Conservation (phyloP, 345 rosid species). For the Eucalyptus leucophloia region DNA sequence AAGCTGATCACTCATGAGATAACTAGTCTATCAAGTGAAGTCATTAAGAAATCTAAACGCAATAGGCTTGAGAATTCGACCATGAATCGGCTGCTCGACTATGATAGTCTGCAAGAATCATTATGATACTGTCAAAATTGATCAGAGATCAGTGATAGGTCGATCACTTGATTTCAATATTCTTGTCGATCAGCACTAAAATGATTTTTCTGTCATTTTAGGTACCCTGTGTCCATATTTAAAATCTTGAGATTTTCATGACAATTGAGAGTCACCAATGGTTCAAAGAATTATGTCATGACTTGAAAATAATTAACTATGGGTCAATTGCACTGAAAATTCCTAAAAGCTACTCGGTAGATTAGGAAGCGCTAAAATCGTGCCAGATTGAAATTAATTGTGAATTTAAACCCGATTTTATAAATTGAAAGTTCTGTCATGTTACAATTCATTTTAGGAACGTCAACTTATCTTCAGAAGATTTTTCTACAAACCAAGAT, state of each 20-base stretch:
- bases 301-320: no score
- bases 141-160: fast-evolving
- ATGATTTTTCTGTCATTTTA: fast-evolving
- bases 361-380: fast-evolving
- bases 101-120: fast-evolving
- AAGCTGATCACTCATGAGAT: no score
- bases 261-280: fast-evolving
- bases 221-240: no score
- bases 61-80: no score
- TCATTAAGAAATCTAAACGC: no score
- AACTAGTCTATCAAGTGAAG: fast-evolving
- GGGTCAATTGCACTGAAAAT: fast-evolving
- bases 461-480: fast-evolving
- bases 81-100: fast-evolving
- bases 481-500: no score
- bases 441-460: no score
- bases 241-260: no score
- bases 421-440: fast-evolving
- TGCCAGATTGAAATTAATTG: fast-evolving
- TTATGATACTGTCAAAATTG: fast-evolving
- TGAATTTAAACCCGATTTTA: no score
- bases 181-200: fast-evolving
- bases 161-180: fast-evolving
- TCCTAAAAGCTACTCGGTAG: no score
- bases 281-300: no score